Evolutionary conservation across 2,329 filamentous ascomycete species (phyloP).

Genomic region (Cordyceps farinosa): DNA sequence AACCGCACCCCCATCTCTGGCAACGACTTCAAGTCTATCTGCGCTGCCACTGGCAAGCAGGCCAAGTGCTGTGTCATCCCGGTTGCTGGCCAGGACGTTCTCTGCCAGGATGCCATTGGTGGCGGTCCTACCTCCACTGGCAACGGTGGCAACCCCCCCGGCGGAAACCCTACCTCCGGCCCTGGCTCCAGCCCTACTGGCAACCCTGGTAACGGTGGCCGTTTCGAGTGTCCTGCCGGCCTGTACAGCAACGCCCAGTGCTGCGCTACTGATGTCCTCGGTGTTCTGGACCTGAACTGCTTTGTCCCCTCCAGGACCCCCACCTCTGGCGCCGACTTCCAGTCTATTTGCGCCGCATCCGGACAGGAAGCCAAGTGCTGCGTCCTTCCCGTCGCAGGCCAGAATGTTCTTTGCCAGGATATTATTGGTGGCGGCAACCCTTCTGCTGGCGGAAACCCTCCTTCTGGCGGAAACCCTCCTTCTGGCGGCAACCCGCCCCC

Average conservation of each 20-base stretch:
- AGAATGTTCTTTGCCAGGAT: slow-evolving; percentile 12
- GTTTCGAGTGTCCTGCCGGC: slow-evolving; percentile 20
- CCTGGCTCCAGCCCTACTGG: not conserved
- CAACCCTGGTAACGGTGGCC: not conserved
- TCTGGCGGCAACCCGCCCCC: not conserved
- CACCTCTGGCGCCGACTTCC: not conserved
- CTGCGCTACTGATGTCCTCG: slow-evolving; percentile 47
- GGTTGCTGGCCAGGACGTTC: slow-evolving; percentile 27
- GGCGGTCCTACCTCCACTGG: not conserved
- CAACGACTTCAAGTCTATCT: slow-evolving; percentile 29
- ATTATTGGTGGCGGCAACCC: not conserved
- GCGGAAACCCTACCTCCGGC: not conserved
- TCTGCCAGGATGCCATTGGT: not conserved
- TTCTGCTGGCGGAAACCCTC: not conserved
- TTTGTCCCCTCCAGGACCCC: not conserved
- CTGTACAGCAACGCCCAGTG: slow-evolving; percentile 37
- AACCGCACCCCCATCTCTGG: not conserved
- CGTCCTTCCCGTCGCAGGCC: slow-evolving; percentile 39
- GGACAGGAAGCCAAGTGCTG: slow-evolving; percentile 54
- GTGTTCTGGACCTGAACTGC: slow-evolving; percentile 46
- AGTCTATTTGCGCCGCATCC: slow-evolving; percentile 36
- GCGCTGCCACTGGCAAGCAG: slow-evolving; percentile 43
- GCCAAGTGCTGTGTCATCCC: slow-evolving; percentile 53
- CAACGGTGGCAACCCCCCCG: not conserved
- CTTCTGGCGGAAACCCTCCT: not conserved